Percentiles rank a stretch among this genome's conserved stretches.
Evolutionary conservation across 139 green algal genomes (phyloP).

Genomic region (Chlorella sp.): DNA sequence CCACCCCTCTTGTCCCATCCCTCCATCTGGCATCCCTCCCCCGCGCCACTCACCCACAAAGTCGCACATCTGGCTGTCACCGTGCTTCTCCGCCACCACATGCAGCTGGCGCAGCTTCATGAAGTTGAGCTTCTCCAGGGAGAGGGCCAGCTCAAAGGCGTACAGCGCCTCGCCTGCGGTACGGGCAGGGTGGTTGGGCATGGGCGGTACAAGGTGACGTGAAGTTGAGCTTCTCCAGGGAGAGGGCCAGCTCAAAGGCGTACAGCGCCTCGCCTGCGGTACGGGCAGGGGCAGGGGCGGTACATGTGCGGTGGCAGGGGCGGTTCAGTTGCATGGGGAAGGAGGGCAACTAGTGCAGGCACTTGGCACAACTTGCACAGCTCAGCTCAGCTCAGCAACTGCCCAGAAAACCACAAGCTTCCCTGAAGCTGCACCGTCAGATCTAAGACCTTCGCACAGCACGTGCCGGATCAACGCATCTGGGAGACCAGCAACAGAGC

Average conservation of each 20-base stretch:
- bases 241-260: slow-evolving; percentile 91
- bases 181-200: not conserved
- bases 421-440: too few relatives aligned
- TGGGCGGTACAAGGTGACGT: not conserved
- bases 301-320: too few relatives aligned
- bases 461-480: too few relatives aligned
- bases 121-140: slow-evolving; percentile 98
- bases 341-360: too few relatives aligned
- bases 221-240: slow-evolving; percentile 94
- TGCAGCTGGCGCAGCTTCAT: slow-evolving; percentile 70
- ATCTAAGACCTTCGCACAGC: too few relatives aligned
- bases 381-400: too few relatives aligned
- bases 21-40: not conserved
- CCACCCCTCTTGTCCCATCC: too few relatives aligned
- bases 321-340: not conserved
- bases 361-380: too few relatives aligned
- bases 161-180: slow-evolving; percentile 94
- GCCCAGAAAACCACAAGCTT: too few relatives aligned
- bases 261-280: slow-evolving; percentile 93
- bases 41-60: slow-evolving; percentile 75
- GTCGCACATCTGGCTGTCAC: slow-evolving; percentile 85
- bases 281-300: too few relatives aligned
- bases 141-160: slow-evolving; percentile 93
- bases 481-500: too few relatives aligned
- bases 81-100: slow-evolving; percentile 72